Base-by-base conservation (phyloP, 2,329 filamentous ascomycete genomes). In the Phaeosphaeria sp. region DNA sequence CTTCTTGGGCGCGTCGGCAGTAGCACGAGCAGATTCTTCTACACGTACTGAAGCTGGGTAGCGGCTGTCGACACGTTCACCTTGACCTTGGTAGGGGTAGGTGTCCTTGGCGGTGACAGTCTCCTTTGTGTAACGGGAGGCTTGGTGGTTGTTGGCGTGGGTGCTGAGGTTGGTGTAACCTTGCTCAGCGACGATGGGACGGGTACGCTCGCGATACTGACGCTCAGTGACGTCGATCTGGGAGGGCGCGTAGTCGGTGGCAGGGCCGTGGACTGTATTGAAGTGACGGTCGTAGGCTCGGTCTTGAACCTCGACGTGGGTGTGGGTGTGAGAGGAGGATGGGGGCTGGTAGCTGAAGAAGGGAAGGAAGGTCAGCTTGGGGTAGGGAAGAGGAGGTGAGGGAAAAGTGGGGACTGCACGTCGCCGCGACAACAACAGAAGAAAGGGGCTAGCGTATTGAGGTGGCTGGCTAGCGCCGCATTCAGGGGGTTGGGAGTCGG, bases 261-360 rank as follows among this genome's bases (percentile, higher is more conserved):
- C 79, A 71, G 79, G 75, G 63, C 79, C 77, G 74, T 81, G 76
- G 72, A 79, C 78, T 65, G 78, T 78, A 59, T 78, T 76, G 75
- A 79, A 81, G 64, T 82, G 77, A 64, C 76, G 77, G 67, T 82
- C 80, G 76, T 76, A 79, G 69, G 73, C 67, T 57, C 71, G 75
- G 72, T 82, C 83, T 77, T 91, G 84, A 74, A 88, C 82, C 80
- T 91, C 86, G 78, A 91, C 80, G 77, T 87, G 86, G 77, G 86
- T 84, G 78, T 89, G 86, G 73, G 84, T 81, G 82, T 87, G 88
- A 61, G 64, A 61, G 59, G 81, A 81, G 72, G 79, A 79, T 78
- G 82, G 80, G 65, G 83, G 81, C 73, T 81, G 82, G 78, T 86
- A 86, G 75, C 85, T 87, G 76, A 55, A 67, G 68, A 68, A 68